phyloP scores from a whole-genome alignment of 345 rosid genomes.

The Eucalyptus regnans region DNA sequence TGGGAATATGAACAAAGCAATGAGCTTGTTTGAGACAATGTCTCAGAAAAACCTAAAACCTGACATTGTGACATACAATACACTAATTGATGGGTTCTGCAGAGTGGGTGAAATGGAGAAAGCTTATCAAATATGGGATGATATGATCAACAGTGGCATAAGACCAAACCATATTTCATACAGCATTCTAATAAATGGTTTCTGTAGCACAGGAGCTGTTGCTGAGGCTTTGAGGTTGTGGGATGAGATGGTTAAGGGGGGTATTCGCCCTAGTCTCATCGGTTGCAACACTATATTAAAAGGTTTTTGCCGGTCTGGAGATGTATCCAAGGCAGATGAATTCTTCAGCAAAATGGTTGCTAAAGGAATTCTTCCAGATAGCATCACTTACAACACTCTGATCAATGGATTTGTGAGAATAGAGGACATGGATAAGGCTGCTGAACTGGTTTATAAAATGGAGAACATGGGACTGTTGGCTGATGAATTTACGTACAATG shows the following conservation, averaged over 20 bases:
- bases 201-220: constrained; percentile 43
- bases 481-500: constrained; percentile 53
- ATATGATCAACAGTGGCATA: constrained; percentile 37
- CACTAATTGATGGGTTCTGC: constrained; percentile 73
- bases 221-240: constrained; percentile 56
- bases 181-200: constrained; percentile 53
- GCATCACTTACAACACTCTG: constrained; percentile 55
- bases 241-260: constrained; percentile 60
- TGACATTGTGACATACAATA: constrained; percentile 71
- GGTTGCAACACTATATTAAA: constrained; percentile 59
- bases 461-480: constrained; percentile 42
- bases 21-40: constrained; percentile 44
- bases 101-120: constrained; percentile 52
- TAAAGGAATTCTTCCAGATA: constrained; percentile 49
- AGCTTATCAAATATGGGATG: constrained; percentile 49
- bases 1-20: constrained; percentile 51
- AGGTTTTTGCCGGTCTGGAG: constrained; percentile 67
- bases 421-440: constrained; percentile 60
- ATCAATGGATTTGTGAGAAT: constrained; percentile 56
- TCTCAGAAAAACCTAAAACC: constrained; percentile 45
- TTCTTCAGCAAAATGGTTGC: constrained; percentile 51
- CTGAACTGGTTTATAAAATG: constrained; percentile 46
- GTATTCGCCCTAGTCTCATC: constrained; percentile 46
- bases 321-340: constrained; percentile 42
- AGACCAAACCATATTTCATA: constrained; percentile 53